These are phyloP conservation scores for Fusarium gaditjirri DNA, from an alignment of 2,329 filamentous ascomycete species.

Conservation along the genomic window DNA sequence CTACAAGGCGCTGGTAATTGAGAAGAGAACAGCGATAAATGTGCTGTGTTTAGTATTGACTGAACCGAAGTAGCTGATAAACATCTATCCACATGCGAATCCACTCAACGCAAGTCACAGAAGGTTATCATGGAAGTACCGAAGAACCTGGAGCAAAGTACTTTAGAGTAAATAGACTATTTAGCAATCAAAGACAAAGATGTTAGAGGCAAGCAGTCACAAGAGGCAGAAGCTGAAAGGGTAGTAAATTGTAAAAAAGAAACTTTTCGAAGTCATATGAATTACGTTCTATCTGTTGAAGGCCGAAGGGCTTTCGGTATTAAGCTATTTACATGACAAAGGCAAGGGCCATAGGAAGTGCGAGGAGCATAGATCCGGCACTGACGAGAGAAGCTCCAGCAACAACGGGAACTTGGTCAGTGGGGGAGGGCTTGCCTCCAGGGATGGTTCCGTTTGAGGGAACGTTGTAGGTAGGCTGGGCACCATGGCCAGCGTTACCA, in stretches of 20 bases:
- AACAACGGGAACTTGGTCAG: conserved; percentile 15
- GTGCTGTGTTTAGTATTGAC: no score
- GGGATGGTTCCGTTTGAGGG: conserved; percentile 24
- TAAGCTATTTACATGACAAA: conserved; percentile 32
- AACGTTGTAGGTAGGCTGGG: conserved; percentile 21
- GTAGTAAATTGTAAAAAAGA: background rate
- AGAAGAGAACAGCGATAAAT: no score
- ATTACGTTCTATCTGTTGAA: conserved; percentile 21
- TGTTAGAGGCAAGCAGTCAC: background rate
- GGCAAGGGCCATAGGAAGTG: conserved; percentile 22
- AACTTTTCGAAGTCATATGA: background rate
- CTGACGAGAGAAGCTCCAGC: conserved; percentile 26
- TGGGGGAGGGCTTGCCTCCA: background rate
- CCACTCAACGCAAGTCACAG: background rate
- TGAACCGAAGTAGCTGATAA: background rate
- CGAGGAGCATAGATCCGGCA: conserved; percentile 17
- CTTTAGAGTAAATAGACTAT: background rate
- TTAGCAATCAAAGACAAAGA: background rate
- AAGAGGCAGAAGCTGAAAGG: background rate
- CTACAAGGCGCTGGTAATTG: background rate
- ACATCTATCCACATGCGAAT: background rate
- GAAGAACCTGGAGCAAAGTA: background rate
- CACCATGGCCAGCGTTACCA: conserved; percentile 7
- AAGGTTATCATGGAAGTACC: background rate
- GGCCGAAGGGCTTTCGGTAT: conserved; percentile 25